phyloP scores from a whole-genome alignment of 2,329 filamentous ascomycete species.

The Exophiala oligosperma region DNA sequence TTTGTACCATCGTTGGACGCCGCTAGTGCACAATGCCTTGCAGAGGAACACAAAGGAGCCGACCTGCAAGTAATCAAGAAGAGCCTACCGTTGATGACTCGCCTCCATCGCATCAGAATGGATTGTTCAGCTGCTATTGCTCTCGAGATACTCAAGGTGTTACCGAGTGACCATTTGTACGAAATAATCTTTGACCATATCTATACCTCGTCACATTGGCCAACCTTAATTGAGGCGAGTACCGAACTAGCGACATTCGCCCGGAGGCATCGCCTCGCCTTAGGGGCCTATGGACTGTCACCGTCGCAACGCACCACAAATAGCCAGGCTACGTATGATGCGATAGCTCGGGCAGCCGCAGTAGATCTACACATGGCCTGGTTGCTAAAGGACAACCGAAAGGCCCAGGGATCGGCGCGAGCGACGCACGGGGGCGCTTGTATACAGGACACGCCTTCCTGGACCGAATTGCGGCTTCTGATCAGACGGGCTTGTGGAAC shows the following conservation, averaged over 20 bases:
- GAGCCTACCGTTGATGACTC: slow-evolving; percentile 18
- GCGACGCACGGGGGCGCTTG: not conserved
- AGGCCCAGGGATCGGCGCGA: not conserved
- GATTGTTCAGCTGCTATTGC: slow-evolving; percentile 17
- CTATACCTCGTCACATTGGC: slow-evolving; percentile 11
- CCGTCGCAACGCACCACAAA: not conserved
- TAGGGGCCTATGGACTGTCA: slow-evolving; percentile 13
- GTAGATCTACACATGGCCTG: slow-evolving; percentile 19
- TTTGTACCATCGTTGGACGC: not conserved
- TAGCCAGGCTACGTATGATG: slow-evolving; percentile 8
- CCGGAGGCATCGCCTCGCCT: slow-evolving; percentile 11
- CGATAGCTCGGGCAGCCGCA: slow-evolving; percentile 13
- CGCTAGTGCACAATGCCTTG: not conserved
- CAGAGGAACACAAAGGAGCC: not conserved
- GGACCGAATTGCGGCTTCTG: slow-evolving; percentile 12
- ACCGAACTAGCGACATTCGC: slow-evolving; percentile 10
- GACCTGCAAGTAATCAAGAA: slow-evolving; percentile 12
- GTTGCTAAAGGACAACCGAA: slow-evolving; percentile 2
- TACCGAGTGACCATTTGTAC: slow-evolving; percentile 11
- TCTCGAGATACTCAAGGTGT: slow-evolving; percentile 15
- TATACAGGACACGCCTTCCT: not conserved
- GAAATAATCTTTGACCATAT: slow-evolving; percentile 21
- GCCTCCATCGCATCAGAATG: slow-evolving; percentile 19
- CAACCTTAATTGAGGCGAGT: slow-evolving; percentile 5
- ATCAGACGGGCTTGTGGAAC: slow-evolving; percentile 1